phyloP scores from a whole-genome alignment of 768 basidiomycete genomes.

The Dentipellis fragilis region DNA sequence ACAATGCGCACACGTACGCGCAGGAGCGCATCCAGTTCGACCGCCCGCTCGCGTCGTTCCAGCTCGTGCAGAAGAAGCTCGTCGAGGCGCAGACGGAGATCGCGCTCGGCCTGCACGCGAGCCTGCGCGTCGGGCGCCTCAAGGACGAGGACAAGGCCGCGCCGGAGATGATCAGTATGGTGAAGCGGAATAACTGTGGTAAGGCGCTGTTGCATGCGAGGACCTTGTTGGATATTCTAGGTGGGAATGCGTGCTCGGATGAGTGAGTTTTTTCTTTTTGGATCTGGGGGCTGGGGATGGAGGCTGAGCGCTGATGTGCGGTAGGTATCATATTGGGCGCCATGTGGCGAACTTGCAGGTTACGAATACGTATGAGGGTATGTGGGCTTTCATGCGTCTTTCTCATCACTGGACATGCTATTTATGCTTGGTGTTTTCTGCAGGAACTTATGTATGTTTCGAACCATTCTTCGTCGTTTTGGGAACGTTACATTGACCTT shows the following conservation, averaged over 20 bases:
- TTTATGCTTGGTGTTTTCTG: neutral
- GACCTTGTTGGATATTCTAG: slow-evolving; percentile 78
- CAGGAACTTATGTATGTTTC: slow-evolving; percentile 29
- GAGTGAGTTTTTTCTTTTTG: slow-evolving; percentile 46
- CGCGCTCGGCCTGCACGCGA: slow-evolving; percentile 66
- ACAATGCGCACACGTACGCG: slow-evolving; percentile 70
- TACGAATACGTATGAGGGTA: slow-evolving; percentile 93
- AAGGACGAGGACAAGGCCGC: slow-evolving; percentile 68
- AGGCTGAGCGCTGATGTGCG: neutral
- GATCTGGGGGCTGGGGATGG: no score
- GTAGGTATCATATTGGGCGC: slow-evolving; percentile 85
- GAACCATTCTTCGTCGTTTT: neutral
- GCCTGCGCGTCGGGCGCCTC: slow-evolving; percentile 67
- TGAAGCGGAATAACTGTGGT: slow-evolving; percentile 94
- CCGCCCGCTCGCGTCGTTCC: slow-evolving; percentile 86
- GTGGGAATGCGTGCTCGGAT: slow-evolving; percentile 88
- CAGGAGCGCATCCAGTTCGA: slow-evolving; percentile 87
- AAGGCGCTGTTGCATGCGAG: slow-evolving; percentile 83
- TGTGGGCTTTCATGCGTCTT: neutral
- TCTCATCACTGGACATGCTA: neutral
- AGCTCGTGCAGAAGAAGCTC: slow-evolving; percentile 96
- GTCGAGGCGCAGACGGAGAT: slow-evolving; percentile 88
- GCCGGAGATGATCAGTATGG: slow-evolving; percentile 90
- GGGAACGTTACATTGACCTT: slow-evolving; percentile 4
- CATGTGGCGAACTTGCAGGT: slow-evolving; percentile 94